Conservation (phyloP, 371 early-diverging fungal genomes). For the Apophysomyces variabilis region DNA sequence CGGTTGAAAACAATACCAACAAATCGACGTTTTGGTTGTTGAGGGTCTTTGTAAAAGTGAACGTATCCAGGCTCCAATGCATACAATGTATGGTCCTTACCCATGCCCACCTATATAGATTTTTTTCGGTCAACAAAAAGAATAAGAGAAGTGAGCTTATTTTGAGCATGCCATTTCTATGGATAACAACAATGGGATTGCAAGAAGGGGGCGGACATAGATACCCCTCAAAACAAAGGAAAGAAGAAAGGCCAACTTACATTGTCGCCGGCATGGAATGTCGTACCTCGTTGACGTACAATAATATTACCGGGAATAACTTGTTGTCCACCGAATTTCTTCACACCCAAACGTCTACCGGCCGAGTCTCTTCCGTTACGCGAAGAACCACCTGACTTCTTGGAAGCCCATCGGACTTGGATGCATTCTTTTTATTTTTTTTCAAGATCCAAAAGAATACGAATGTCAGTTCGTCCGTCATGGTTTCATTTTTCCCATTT, state of each 20-base stretch:
- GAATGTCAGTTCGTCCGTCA: background rate
- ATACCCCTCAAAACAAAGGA: background rate
- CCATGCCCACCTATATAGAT: constrained; percentile 74
- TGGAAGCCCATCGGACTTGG: constrained; percentile 91
- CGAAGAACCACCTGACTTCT: constrained; percentile 91
- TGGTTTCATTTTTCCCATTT: background rate
- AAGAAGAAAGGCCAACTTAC: constrained; percentile 46
- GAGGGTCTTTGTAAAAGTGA: constrained; percentile 79
- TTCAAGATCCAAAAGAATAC: background rate
- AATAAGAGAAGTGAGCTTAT: no score
- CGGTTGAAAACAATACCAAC: constrained; percentile 79
- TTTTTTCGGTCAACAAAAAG: background rate
- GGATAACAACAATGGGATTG: no score
- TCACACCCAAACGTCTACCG: constrained; percentile 93
- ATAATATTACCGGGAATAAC: constrained; percentile 92
- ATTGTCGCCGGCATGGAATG: constrained; percentile 89
- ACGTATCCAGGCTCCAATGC: constrained; percentile 88
- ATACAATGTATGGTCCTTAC: constrained; percentile 91
- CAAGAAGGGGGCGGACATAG: background rate
- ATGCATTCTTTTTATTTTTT: background rate
- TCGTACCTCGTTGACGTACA: constrained; percentile 91
- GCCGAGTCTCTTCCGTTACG: constrained; percentile 94
- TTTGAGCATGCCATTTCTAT: no score
- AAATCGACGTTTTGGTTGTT: constrained; percentile 70
- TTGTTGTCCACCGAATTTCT: constrained; percentile 83